Evolutionary conservation across 768 basidiomycete genomes (phyloP), one percentile per base, ranked within the genome.

Genomic region (Tephrocybe rancida): DNA sequence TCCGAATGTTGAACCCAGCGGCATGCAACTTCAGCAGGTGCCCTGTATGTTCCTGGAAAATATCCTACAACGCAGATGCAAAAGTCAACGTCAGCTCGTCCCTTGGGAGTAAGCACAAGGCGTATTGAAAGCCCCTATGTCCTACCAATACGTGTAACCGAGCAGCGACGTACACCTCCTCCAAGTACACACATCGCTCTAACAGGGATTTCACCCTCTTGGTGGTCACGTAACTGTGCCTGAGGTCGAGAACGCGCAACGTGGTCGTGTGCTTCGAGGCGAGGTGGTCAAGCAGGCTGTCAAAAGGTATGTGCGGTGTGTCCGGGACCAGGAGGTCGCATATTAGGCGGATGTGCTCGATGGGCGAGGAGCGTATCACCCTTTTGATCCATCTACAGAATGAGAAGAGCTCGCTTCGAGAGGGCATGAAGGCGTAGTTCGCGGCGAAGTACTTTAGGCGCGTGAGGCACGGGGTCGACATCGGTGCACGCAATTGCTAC

Each of bases 401-500:
- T 16, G 57, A 60, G 4, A 61, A 54, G 14, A 67, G 62, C 0
- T 65, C 61, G 3, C 54, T 58, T 21, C 59, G 48, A 16, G 50
- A 61, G 8, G 45, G 49, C 1, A 65, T 30, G 10, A 50, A 25
- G 3, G 50, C 35, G 57, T 76, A 65, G 16, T 54, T 56, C 27
- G 71, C 71, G 1, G 71, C 66, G 27, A 78, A 61, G 13, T 63
- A 63, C 38, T 64, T 69, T n/a, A 77, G 58, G 18, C 55, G 55
- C 7, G 55, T 54, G 38, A 74, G 60, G 10, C 63, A 59, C 3
- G 37, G 49, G 5, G 52, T 55, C 3, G 44, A 54, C 3, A 60
- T 61, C 0, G 74, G 70, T 5, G 61, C 41, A 43, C 71, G 74
- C 50, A 82, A 70, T 80, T 84, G 78, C 75, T 79, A 54, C 35